These are phyloP conservation scores for Solanum tacnaense DNA, from an alignment of 257 asterid species.

Conservation along the genomic window DNA sequence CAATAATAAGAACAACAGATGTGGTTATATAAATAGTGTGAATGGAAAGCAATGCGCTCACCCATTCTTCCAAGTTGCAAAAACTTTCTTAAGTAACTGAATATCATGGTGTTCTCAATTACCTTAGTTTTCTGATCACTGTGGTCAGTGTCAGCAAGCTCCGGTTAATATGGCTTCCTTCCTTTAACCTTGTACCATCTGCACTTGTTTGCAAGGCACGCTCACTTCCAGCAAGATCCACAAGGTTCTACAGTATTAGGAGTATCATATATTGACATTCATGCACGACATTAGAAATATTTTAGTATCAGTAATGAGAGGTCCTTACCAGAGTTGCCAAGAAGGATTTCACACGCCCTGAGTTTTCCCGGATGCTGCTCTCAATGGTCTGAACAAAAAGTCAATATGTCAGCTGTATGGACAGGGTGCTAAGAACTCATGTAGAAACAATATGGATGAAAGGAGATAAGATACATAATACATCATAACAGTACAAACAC, in stretches of 20 bases:
- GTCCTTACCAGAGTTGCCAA: constrained; percentile 74
- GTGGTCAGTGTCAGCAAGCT: constrained; percentile 86
- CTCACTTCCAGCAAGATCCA: constrained; percentile 97
- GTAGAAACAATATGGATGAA: not conserved
- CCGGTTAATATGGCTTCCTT: constrained; percentile 94
- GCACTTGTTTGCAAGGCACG: constrained; percentile 81
- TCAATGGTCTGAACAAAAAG: constrained; percentile 49
- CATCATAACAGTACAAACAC: not conserved
- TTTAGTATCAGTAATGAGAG: not conserved
- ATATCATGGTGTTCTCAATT: not conserved
- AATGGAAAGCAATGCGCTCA: not conserved
- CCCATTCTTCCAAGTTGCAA: not conserved
- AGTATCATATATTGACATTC: not conserved
- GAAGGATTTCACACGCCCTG: constrained; percentile 67
- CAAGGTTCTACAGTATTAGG: constrained; percentile 60
- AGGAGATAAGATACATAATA: not conserved
- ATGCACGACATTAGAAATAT: not conserved
- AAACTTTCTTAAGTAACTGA: not conserved
- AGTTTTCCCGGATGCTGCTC: constrained; percentile 70
- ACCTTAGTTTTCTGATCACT: constrained; percentile 94
- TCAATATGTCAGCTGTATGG: not conserved
- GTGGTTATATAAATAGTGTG: not conserved
- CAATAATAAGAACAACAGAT: not conserved
- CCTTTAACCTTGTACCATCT: constrained; percentile 80
- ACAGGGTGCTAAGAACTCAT: not conserved